Evolutionary conservation across 192 early-diverging fungal species (phyloP).

Genomic region (Entrophospora sp.): DNA sequence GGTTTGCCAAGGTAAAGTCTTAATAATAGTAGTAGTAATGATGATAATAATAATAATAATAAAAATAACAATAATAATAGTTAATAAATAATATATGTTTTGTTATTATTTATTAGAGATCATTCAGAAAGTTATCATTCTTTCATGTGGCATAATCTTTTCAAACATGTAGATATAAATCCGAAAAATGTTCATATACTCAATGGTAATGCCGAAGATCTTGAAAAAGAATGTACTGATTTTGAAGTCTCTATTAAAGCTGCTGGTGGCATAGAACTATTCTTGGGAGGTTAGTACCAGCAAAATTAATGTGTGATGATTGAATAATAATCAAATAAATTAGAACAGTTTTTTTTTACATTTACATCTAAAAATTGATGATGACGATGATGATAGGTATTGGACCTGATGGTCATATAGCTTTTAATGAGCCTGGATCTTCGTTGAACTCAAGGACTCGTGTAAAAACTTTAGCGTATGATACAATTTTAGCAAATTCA

Average conservation of each 20-base stretch:
- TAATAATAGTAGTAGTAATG: too few species aligned
- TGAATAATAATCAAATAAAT: too few species aligned
- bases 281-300: slow-evolving; percentile 68
- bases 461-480: slow-evolving; percentile 82
- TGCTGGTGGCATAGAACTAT: slow-evolving; percentile 80
- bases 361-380: too few species aligned
- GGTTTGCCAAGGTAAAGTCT: slow-evolving; percentile 61
- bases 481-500: slow-evolving; percentile 80
- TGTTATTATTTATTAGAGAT: slow-evolving; percentile 41
- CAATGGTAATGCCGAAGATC: slow-evolving; percentile 72
- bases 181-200: slow-evolving; percentile 80
- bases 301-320: too few species aligned
- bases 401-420: slow-evolving; percentile 87
- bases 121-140: slow-evolving; percentile 86
- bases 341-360: too few species aligned
- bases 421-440: slow-evolving; percentile 86
- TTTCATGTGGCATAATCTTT: slow-evolving; percentile 87
- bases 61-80: too few species aligned
- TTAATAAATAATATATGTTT: too few species aligned
- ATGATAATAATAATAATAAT: too few species aligned
- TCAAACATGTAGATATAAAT: slow-evolving; percentile 78
- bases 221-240: slow-evolving; percentile 69
- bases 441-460: slow-evolving; percentile 73
- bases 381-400: slow-evolving; percentile 42
- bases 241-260: slow-evolving; percentile 74